A percentile compares a stretch with the other conserved stretches of the same genome.
Evolutionary conservation across 1,284 basidiomycete genomes (phyloP).

Genomic region (Ceratobasidium sp.): DNA sequence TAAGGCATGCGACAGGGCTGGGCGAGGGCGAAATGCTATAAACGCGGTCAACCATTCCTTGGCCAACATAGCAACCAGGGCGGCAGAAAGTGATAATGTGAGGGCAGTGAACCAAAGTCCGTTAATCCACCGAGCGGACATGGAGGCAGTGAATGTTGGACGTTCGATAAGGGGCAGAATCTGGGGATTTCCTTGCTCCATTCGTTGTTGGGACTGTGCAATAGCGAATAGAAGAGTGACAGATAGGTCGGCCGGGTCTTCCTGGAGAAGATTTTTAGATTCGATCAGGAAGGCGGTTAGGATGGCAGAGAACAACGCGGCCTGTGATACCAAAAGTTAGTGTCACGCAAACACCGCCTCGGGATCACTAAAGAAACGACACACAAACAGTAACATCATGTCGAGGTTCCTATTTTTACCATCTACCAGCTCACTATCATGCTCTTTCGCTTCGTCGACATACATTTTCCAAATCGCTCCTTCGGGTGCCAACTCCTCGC

Average conservation of each 20-base stretch:
- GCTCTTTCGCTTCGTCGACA: background rate
- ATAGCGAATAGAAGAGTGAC: background rate
- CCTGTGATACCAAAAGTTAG: background rate
- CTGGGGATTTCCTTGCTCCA: constrained; percentile 5
- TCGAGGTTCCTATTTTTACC: background rate
- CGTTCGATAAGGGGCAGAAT: background rate
- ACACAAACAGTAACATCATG: background rate
- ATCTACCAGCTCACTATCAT: background rate
- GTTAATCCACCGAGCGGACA: constrained; percentile 17
- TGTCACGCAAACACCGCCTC: too few species aligned
- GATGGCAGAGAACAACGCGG: constrained; percentile 12
- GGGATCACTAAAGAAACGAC: background rate
- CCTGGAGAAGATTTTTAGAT: background rate
- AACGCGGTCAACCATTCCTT: constrained; percentile 25
- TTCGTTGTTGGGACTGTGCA: constrained; percentile 10
- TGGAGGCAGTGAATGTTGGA: background rate
- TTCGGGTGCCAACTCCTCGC: background rate
- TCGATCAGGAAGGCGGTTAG: constrained; percentile 23
- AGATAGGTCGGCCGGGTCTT: background rate
- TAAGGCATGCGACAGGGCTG: background rate
- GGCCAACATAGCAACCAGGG: constrained; percentile 8
- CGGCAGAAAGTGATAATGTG: constrained; percentile 7
- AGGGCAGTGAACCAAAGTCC: constrained; percentile 34
- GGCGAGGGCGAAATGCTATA: background rate
- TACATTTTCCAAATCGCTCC: background rate